A percentile compares a stretch with the other conserved stretches of the same genome.
phyloP scores from a whole-genome alignment of 257 asterid genomes.

The Solanum raphanifolium region DNA sequence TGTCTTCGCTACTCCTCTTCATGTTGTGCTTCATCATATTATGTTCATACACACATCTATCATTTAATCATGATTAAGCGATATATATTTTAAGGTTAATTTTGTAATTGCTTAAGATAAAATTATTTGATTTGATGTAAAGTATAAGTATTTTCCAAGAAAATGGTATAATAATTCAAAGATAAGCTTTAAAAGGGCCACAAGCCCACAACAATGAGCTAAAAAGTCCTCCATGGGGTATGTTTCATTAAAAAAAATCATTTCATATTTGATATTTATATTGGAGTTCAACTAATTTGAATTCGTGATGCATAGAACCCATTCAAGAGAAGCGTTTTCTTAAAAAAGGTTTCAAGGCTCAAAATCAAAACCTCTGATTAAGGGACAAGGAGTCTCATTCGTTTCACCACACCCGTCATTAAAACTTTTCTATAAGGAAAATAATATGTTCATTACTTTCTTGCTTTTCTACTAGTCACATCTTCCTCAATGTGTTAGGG shows the following conservation, averaged over 20 bases:
- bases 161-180: neutral
- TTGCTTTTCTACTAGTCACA: neutral
- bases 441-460: neutral
- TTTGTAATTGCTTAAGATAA: neutral
- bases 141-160: neutral
- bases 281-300: fast-evolving
- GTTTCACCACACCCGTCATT: neutral
- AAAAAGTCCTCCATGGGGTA: neutral
- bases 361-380: fast-evolving
- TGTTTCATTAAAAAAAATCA: neutral
- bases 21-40: neutral
- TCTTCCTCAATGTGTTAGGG: neutral
- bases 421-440: neutral
- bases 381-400: fast-evolving
- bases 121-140: neutral
- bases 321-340: fast-evolving
- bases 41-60: neutral
- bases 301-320: neutral
- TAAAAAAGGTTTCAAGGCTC: neutral
- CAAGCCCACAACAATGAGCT: neutral
- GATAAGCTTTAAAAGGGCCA: neutral
- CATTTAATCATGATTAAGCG: neutral
- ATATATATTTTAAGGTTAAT: neutral
- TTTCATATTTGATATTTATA: fast-evolving
- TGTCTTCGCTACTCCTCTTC: neutral